phyloP scores from a whole-genome alignment of 2,329 filamentous ascomycete species.

The Talaromyces sp. region DNA sequence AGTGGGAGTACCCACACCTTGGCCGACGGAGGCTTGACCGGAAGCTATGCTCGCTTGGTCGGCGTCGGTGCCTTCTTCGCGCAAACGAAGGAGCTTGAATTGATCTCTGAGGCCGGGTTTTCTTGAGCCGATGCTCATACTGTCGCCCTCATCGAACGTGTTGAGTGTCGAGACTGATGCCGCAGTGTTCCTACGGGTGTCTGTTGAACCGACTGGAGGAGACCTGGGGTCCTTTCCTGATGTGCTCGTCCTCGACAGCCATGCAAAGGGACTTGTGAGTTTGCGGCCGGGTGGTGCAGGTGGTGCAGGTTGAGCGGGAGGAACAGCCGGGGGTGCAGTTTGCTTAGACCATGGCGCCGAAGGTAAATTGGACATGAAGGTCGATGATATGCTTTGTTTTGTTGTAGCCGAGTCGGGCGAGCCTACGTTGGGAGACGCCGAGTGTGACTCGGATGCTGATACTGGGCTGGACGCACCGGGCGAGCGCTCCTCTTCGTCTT shows the following conservation, averaged over 20 bases:
- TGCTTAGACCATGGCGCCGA: slow-evolving; percentile 33
- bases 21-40: slow-evolving; percentile 37
- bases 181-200: slow-evolving; percentile 64
- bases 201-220: slow-evolving; percentile 46
- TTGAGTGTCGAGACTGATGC: slow-evolving; percentile 73
- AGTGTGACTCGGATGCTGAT: slow-evolving; percentile 20
- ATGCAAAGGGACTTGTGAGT: slow-evolving; percentile 81
- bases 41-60: slow-evolving; percentile 49
- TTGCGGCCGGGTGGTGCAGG: slow-evolving; percentile 53
- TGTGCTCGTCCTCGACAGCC: slow-evolving; percentile 63
- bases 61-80: slow-evolving; percentile 62
- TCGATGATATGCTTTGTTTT: slow-evolving; percentile 29
- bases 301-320: slow-evolving; percentile 29
- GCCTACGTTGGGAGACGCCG: slow-evolving; percentile 26
- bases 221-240: slow-evolving; percentile 52
- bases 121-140: slow-evolving; percentile 39
- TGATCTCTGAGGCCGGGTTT: slow-evolving; percentile 65
- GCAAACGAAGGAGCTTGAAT: slow-evolving; percentile 70
- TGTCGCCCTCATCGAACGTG: slow-evolving; percentile 67
- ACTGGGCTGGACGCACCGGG: slow-evolving; percentile 20
- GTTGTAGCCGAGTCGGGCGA: slow-evolving; percentile 26
- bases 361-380: slow-evolving; percentile 64
- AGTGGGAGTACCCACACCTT: slow-evolving; percentile 44
- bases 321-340: slow-evolving; percentile 31
- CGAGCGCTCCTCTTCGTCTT: slow-evolving; percentile 40